phyloP scores from a whole-genome alignment of 2,329 filamentous ascomycete genomes.

The Botryosphaeria dothidea region DNA sequence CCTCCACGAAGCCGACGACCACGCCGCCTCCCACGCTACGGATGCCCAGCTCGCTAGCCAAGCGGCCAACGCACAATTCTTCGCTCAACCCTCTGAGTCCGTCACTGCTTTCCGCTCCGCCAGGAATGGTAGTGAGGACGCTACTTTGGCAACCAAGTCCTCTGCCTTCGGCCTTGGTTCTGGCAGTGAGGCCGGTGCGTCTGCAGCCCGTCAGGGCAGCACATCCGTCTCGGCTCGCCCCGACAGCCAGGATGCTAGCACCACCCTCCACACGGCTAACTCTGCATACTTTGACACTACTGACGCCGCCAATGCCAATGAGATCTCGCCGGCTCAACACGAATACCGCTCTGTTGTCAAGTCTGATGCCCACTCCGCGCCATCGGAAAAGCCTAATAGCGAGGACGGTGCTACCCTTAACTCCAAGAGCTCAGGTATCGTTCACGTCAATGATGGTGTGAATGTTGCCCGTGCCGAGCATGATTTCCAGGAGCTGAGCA shows the following conservation, averaged over 20 bases:
- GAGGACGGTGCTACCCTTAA: conserved; percentile 13
- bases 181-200: background rate
- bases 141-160: background rate
- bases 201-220: background rate
- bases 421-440: conserved; percentile 9
- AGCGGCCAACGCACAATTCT: background rate
- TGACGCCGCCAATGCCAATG: background rate
- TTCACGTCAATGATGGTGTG: conserved; percentile 18
- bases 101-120: background rate
- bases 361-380: background rate
- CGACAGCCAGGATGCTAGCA: background rate
- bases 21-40: background rate
- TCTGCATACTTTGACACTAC: background rate
- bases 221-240: background rate
- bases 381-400: conserved; percentile 9
- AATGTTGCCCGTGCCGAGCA: conserved; percentile 68
- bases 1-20: background rate
- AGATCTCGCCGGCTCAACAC: background rate
- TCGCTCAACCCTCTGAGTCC: background rate
- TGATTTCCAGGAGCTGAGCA: conserved; percentile 68
- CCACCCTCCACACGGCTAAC: background rate
- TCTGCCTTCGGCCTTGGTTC: background rate
- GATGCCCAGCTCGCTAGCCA: background rate
- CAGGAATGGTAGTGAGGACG: background rate
- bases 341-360: conserved; percentile 9